Conservation (phyloP, 2,329 filamentous ascomycete species). For the Nemania abortiva region DNA sequence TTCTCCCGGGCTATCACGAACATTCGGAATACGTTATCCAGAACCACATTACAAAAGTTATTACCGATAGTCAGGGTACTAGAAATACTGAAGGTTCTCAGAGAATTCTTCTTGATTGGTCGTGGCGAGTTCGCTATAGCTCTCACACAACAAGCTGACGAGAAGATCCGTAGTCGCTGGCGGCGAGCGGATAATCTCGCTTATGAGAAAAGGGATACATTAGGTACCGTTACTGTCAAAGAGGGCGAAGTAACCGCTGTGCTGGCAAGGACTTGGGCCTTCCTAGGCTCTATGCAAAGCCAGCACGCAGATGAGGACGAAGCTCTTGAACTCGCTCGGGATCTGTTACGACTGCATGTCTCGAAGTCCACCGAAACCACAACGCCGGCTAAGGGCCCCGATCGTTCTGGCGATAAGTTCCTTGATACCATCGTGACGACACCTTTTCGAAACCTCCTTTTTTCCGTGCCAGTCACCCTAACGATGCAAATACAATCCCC, state of each 20-base stretch:
- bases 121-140: conserved; percentile 92
- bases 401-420: conserved; percentile 43
- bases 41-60: conserved; percentile 84
- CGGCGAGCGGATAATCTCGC: conserved; percentile 70
- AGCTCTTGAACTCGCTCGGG: conserved; percentile 83
- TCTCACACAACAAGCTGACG: conserved; percentile 86
- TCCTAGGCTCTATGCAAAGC: conserved; percentile 79
- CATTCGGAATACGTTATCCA: conserved; percentile 84
- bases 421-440: conserved; percentile 59
- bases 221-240: conserved; percentile 78
- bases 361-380: conserved; percentile 60
- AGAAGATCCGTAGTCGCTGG: conserved; percentile 80
- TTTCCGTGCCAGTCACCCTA: conserved; percentile 80
- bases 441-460: conserved; percentile 83
- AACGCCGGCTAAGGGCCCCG: conserved; percentile 55
- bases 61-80: conserved; percentile 82
- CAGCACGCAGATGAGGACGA: conserved; percentile 82
- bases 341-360: conserved; percentile 76
- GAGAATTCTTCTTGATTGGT: conserved; percentile 88
- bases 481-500: conserved; percentile 80
- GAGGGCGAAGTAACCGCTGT: conserved; percentile 87
- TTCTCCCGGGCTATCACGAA: conserved; percentile 79
- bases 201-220: conserved; percentile 67
- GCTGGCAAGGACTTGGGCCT: conserved; percentile 81
- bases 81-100: conserved; percentile 80